Percentiles rank a stretch among this genome's conserved stretches.
phyloP scores from a whole-genome alignment of 1,139 yeast genomes.

The Taphrina pruni region DNA sequence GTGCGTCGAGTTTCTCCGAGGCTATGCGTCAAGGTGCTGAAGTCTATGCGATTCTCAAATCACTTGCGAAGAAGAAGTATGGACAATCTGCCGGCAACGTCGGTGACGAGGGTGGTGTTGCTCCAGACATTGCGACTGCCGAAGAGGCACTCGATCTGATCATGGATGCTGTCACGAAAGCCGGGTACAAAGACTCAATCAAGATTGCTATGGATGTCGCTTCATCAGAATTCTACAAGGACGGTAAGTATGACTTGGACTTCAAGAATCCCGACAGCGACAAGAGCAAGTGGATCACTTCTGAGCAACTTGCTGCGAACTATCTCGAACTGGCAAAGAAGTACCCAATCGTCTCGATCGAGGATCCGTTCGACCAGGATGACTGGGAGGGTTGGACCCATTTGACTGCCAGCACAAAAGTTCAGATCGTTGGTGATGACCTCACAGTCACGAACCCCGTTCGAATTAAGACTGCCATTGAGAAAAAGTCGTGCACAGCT shows the following conservation, averaged over 20 bases:
- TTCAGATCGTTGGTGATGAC: slow-evolving; percentile 95
- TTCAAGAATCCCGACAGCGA: slow-evolving; percentile 95
- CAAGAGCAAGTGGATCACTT: slow-evolving; percentile 84
- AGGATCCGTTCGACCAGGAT: slow-evolving; percentile 98
- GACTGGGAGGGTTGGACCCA: slow-evolving; percentile 98
- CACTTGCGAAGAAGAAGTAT: slow-evolving; percentile 86
- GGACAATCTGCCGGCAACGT: slow-evolving; percentile 98
- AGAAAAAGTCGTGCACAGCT: slow-evolving; percentile 91
- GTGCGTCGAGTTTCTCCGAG: slow-evolving; percentile 84
- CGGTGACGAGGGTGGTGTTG: slow-evolving; percentile 99
- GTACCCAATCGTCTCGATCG: slow-evolving; percentile 96
- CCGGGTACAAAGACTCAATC: slow-evolving; percentile 92
- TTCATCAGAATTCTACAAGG: slow-evolving; percentile 94
- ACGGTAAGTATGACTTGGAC: slow-evolving; percentile 94
- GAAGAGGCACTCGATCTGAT: slow-evolving; percentile 95
- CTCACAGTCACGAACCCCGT: slow-evolving; percentile 96
- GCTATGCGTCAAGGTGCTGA: slow-evolving; percentile 95
- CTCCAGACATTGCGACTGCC: slow-evolving; percentile 91
- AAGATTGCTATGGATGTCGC: slow-evolving; percentile 94
- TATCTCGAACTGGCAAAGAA: slow-evolving; percentile 77
- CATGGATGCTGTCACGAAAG: slow-evolving; percentile 79
- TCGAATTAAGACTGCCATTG: slow-evolving; percentile 92
- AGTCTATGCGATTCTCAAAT: slow-evolving; percentile 92
- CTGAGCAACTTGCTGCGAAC: slow-evolving; percentile 80
- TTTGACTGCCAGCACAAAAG: slow-evolving; percentile 71